Evolutionary conservation across 2,329 filamentous ascomycete species (phyloP).

Genomic region (Apiospora rasikravindrae): DNA sequence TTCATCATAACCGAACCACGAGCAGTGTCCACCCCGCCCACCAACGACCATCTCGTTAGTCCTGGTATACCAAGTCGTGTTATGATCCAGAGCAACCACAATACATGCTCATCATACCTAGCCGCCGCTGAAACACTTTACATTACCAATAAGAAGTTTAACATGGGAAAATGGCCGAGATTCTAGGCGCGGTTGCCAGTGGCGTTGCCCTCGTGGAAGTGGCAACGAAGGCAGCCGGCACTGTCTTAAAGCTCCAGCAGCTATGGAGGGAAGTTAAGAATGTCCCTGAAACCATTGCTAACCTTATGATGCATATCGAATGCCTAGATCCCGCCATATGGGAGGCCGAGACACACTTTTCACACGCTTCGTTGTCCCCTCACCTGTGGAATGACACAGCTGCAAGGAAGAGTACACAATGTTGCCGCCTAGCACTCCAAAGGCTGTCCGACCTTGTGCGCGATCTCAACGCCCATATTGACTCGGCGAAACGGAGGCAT

Average conservation of each 20-base stretch:
- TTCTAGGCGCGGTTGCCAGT: slow-evolving; percentile 32
- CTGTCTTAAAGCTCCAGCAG: slow-evolving; percentile 32
- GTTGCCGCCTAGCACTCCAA: slow-evolving; percentile 32
- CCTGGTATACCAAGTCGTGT: no score
- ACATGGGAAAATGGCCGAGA: slow-evolving; percentile 31
- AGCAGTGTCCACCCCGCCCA: no score
- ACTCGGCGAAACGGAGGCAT: slow-evolving; percentile 16
- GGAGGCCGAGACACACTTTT: slow-evolving; percentile 28
- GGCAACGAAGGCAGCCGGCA: slow-evolving; percentile 30
- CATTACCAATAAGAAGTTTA: background rate
- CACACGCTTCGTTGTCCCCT: slow-evolving; percentile 20
- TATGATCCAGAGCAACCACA: no score
- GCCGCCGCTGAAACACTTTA: no score
- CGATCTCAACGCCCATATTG: slow-evolving; percentile 26
- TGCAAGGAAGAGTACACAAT: slow-evolving; percentile 23
- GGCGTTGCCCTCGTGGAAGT: slow-evolving; percentile 34
- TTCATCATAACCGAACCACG: no score
- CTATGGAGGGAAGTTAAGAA: slow-evolving; percentile 35
- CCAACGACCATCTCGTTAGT: no score
- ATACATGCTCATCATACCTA: no score
- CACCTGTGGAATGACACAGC: slow-evolving; percentile 26
- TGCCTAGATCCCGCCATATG: slow-evolving; percentile 32
- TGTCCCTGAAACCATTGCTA: slow-evolving; percentile 32
- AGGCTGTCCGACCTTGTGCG: slow-evolving; percentile 27
- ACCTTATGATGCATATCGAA: slow-evolving; percentile 35